A percentile compares a stretch with the other conserved stretches of the same genome.
Evolutionary conservation across 2,329 filamentous ascomycete species (phyloP).

Genomic region (Trichoderma sp.): DNA sequence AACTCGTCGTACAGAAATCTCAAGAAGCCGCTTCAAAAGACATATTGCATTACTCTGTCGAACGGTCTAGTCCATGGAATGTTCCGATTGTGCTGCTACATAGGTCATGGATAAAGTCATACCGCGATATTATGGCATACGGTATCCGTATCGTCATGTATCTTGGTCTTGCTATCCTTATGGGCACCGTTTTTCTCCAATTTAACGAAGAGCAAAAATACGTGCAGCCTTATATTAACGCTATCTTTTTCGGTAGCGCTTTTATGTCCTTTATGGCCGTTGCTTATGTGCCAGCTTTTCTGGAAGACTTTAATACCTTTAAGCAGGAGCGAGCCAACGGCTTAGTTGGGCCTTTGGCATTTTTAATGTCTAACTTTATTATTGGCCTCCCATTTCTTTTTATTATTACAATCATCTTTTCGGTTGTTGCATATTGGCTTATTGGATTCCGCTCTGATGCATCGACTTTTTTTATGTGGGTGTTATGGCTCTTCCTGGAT

Average conservation of each 20-base stretch:
- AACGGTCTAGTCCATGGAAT: constrained; percentile 46
- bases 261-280: constrained; percentile 84
- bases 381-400: constrained; percentile 82
- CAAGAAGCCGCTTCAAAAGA: constrained; percentile 1
- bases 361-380: constrained; percentile 78
- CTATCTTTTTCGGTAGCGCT: constrained; percentile 73
- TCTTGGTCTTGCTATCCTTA: constrained; percentile 72
- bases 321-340: constrained; percentile 75
- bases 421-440: constrained; percentile 76
- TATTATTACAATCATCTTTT: constrained; percentile 74
- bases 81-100: constrained; percentile 69
- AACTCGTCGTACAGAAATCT: constrained; percentile 28
- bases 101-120: constrained; percentile 78
- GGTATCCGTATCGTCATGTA: constrained; percentile 85
- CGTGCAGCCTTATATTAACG: constrained; percentile 81
- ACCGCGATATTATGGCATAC: constrained; percentile 82
- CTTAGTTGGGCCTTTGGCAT: constrained; percentile 71
- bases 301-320: constrained; percentile 30
- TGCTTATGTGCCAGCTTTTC: constrained; percentile 78
- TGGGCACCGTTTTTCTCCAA: constrained; percentile 85
- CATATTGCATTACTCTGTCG: constrained; percentile 13
- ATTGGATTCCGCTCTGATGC: constrained; percentile 69
- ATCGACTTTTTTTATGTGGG: constrained; percentile 71
- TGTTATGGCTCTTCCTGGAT: constrained; percentile 84
- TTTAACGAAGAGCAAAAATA: constrained; percentile 67